Conservation (phyloP, 169 alveolate species). For the Perkinsus olseni region DNA sequence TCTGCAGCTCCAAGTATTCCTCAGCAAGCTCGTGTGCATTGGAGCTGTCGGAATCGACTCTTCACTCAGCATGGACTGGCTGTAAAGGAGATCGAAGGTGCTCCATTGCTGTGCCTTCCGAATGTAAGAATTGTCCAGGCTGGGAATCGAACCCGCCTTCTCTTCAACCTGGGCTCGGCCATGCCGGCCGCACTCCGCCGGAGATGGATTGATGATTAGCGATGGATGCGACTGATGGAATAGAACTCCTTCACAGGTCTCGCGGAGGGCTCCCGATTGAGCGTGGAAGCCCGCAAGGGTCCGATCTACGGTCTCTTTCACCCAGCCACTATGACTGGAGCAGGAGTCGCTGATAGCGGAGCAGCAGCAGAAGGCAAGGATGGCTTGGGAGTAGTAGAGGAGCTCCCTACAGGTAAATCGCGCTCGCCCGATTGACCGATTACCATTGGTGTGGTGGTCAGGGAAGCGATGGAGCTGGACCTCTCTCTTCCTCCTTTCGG, state of each 20-base stretch:
- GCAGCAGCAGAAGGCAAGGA: neutral
- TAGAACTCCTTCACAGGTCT: neutral
- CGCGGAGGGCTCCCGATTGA: neutral
- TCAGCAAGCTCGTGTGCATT: neutral
- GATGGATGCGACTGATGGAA: no score
- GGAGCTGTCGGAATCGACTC: neutral
- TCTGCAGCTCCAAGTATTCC: neutral
- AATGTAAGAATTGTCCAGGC: neutral
- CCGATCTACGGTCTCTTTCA: neutral
- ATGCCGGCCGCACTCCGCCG: no score
- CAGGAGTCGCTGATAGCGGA: neutral
- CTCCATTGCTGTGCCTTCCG: neutral
- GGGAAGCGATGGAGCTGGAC: neutral
- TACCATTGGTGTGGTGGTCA: neutral
- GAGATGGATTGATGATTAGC: no score
- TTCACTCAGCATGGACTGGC: neutral
- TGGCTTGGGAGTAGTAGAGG: neutral
- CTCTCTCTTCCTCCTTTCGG: neutral
- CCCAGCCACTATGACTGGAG: neutral
- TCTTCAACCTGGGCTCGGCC: neutral
- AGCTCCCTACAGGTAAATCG: neutral
- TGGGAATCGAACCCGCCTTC: neutral
- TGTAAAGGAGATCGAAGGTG: neutral
- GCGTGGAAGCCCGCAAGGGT: neutral
- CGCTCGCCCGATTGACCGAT: neutral